A percentile compares a stretch with the other conserved stretches of the same genome.
Conservation (phyloP, 2,329 filamentous ascomycete genomes). For the Thelonectria blattea region DNA sequence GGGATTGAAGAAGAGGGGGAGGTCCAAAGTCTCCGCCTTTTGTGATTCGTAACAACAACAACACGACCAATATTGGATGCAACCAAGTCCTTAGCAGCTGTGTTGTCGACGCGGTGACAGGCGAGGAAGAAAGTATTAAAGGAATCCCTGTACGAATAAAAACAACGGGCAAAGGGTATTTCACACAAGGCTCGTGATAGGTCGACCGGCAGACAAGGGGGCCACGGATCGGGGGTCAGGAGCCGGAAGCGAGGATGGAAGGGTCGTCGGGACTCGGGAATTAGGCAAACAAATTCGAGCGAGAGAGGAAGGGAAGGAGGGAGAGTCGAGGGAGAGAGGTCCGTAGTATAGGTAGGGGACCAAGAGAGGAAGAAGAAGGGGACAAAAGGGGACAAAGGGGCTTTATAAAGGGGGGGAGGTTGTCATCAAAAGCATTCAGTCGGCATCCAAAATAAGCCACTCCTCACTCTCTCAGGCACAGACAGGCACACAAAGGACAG, state of each 20-base stretch:
- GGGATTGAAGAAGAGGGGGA: slow-evolving; percentile 2
- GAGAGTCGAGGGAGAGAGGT: slow-evolving; percentile 23
- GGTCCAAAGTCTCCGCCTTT: slow-evolving; percentile 14
- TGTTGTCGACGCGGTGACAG: neutral
- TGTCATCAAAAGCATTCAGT: neutral
- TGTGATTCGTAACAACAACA: neutral
- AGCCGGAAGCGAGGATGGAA: slow-evolving; percentile 14
- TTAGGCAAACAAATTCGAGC: neutral
- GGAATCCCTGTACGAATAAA: slow-evolving; percentile 32
- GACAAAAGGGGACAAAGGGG: slow-evolving; percentile 1
- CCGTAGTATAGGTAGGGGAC: slow-evolving; percentile 17
- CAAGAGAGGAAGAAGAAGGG: slow-evolving; percentile 14
- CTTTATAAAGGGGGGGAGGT: neutral
- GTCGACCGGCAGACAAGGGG: slow-evolving; percentile 26
- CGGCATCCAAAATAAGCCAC: neutral
- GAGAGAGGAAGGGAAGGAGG: slow-evolving; percentile 24
- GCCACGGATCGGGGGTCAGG: slow-evolving; percentile 23
- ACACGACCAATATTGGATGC: neutral
- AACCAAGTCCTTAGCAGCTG: no score
- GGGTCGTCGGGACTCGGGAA: slow-evolving; percentile 4
- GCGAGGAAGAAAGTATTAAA: slow-evolving; percentile 20
- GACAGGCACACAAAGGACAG: neutral
- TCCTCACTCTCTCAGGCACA: neutral
- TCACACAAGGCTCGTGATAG: slow-evolving; percentile 23
- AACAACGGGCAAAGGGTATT: slow-evolving; percentile 20